phyloP scores from a whole-genome alignment of 441 rosid species.

The Adansonia gregorii region DNA sequence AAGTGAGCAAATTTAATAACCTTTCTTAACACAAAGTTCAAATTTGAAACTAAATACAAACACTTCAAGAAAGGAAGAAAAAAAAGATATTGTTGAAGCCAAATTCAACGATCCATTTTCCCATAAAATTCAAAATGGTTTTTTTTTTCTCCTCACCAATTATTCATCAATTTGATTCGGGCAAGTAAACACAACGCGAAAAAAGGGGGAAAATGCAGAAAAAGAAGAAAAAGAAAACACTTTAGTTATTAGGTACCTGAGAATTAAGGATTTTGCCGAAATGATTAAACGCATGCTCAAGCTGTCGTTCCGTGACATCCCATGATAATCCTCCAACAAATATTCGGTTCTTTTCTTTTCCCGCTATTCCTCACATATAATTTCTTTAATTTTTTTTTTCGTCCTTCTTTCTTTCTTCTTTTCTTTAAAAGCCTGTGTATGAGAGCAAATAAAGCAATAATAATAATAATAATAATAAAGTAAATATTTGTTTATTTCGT shows the following conservation, averaged over 20 bases:
- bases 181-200: background rate
- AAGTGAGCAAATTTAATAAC: background rate
- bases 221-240: background rate
- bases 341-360: slow-evolving; percentile 69
- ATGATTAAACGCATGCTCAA: slow-evolving; percentile 75
- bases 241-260: slow-evolving; percentile 54
- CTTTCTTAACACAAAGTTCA: background rate
- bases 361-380: slow-evolving; percentile 49
- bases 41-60: background rate
- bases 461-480: too few species aligned
- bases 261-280: slow-evolving; percentile 82
- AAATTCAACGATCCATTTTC: slow-evolving; percentile 1
- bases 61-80: background rate
- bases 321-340: slow-evolving; percentile 91
- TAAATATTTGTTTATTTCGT: background rate
- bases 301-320: slow-evolving; percentile 84
- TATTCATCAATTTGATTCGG: background rate
- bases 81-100: slow-evolving; percentile 1
- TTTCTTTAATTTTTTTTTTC: background rate
- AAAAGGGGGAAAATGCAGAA: background rate
- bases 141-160: background rate
- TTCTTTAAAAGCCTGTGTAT: background rate
- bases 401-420: too few species aligned
- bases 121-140: background rate
- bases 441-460: background rate